Evolutionary conservation across 2,329 filamentous ascomycete species (phyloP), one percentile per base, ranked within the genome.

Genomic region (Aschersonia sp.): DNA sequence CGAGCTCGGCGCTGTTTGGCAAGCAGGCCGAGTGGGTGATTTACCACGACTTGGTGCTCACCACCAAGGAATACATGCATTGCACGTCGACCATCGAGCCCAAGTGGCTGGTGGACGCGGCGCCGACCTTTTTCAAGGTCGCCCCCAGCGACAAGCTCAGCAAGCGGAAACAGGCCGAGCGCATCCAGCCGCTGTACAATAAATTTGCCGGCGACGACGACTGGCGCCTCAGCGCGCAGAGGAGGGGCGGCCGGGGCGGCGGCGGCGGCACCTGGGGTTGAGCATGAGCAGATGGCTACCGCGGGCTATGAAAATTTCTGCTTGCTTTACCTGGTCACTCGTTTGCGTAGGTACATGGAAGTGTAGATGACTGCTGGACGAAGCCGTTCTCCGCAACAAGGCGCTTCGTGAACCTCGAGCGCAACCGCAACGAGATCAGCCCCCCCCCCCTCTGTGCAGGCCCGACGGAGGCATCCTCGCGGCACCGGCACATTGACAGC

Each of bases 101-200:
- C 7, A 95, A 94, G 60, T 84, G 80, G 80, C 76, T 98, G 29
- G 88, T 97, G 1, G 89, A 96, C 58, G 90, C 89, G 10, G 92
- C 94, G n/a, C 92, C 94, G 8, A 96, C 88, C 0, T 98, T 97
- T 71, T 98, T 97, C 79, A 95, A 94, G 75, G 87, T 97, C 5
- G 90, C 92, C 14, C 81, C 86, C 0, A 90, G 84, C 37, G 87
- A 96, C 61, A 74, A 79, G 48, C 66, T 98, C 58, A 90, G 84
- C 54, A 96, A 95, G 75, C 72, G 92, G 59, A 92, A 94, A 77
- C 84, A 87, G 72, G 87, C 87, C 0, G 92, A 98, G 73, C 76
- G 90, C 49, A 97, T 98, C 48, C 87, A 95, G 70, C 92, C 92
- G 42, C 66, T 98, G 66, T 88, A 96, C 63, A 96, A 96, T 63